A percentile compares a stretch with the other conserved stretches of the same genome.
These are phyloP conservation scores for Magnolia changhungtana DNA, from an alignment of 164 flowering plant species.

Conservation along the genomic window DNA sequence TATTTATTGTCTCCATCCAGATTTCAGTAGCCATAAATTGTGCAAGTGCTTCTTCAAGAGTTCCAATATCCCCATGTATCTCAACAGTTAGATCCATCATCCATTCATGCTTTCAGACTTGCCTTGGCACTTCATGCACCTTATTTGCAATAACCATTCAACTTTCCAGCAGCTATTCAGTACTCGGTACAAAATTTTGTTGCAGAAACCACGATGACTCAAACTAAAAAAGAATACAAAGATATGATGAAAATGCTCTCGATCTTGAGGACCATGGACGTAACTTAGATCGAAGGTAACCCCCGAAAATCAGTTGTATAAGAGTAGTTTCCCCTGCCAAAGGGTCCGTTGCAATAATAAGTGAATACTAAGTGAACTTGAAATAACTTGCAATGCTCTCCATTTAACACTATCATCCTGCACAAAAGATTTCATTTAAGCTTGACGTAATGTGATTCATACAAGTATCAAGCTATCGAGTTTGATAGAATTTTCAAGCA, in stretches of 20 bases:
- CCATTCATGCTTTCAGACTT: conserved; percentile 75
- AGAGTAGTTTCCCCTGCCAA: too few relatives aligned
- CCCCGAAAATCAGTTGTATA: too few relatives aligned
- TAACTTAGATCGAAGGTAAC: too few relatives aligned
- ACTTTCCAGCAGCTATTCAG: conserved; percentile 3
- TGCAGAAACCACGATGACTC: not conserved
- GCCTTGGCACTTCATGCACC: conserved; percentile 74
- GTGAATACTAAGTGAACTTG: too few relatives aligned
- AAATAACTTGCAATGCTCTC: too few relatives aligned
- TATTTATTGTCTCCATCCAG: conserved; percentile 92
- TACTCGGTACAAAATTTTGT: not conserved
- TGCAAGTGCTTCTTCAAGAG: conserved; percentile 76
- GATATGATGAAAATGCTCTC: not conserved
- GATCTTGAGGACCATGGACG: too few relatives aligned
- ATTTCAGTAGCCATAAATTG: conserved; percentile 69
- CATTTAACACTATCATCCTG: too few relatives aligned
- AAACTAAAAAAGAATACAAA: not conserved
- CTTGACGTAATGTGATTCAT: too few relatives aligned
- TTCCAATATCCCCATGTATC: conserved; percentile 77
- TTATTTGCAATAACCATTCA: conserved; percentile 45
- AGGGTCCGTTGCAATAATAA: too few relatives aligned
- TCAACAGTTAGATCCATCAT: conserved; percentile 96
- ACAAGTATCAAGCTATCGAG: too few relatives aligned
- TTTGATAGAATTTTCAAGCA: too few relatives aligned
- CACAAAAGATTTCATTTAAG: too few relatives aligned